Conservation (phyloP, 1,284 basidiomycete species). For the Puccinia novopanici region DNA sequence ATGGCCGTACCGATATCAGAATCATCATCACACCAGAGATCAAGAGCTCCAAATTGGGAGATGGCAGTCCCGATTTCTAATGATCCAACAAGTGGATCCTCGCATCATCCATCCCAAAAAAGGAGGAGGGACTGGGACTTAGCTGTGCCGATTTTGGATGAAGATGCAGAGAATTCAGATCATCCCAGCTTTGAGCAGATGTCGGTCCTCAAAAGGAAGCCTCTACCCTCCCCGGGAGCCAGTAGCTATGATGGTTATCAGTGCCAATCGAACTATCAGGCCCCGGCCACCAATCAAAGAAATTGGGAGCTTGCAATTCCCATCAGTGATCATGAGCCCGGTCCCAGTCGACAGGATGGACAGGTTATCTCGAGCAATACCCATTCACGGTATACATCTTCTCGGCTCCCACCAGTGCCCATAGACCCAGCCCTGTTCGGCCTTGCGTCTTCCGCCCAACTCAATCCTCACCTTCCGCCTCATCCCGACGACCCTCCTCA, state of each 20-base stretch:
- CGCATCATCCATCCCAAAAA: neutral
- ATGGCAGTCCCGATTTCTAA: constrained; percentile 36
- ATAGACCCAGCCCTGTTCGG: constrained; percentile 9
- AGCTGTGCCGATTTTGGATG: constrained; percentile 27
- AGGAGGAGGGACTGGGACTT: constrained; percentile 21
- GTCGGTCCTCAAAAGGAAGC: neutral
- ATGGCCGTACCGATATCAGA: constrained; percentile 36
- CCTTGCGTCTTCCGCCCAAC: neutral
- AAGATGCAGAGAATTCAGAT: neutral
- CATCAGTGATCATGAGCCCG: constrained; percentile 16
- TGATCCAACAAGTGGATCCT: neutral
- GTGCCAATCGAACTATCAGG: neutral
- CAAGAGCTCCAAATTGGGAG: constrained; percentile 28
- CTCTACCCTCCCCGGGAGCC: neutral
- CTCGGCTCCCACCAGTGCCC: neutral
- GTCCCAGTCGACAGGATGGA: neutral
- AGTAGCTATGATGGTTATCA: constrained; percentile 3
- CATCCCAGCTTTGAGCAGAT: neutral
- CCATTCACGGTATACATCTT: neutral
- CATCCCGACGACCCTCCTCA: neutral
- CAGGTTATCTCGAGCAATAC: neutral
- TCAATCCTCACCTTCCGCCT: constrained; percentile 6
- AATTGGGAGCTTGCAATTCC: constrained; percentile 42
- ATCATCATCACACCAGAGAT: neutral
- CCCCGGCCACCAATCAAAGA: neutral